Base-by-base conservation (phyloP, 2,329 filamentous ascomycete species). In the Aspergillus piperis region DNA sequence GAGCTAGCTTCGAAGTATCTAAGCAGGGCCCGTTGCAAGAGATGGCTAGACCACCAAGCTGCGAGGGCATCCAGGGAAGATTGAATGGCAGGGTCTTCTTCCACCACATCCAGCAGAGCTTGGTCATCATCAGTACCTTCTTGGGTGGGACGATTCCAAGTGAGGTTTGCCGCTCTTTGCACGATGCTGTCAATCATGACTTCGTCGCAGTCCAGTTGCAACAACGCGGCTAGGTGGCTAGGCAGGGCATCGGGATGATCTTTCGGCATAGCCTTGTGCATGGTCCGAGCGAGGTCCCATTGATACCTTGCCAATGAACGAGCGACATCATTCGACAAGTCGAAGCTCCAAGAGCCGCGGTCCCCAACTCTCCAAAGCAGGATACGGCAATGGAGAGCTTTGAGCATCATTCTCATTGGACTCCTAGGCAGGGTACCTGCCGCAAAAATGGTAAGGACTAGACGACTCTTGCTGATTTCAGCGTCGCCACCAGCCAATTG, bases 401-500 rank as follows among this genome's bases (percentile, higher is more conserved):
- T 96, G 59, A 96, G 84, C 91, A 97, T 96, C 57, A 96, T 83
- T 47, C 92, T 85, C 51, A 85, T 83, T 1, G 94, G 92, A 0
- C 91, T 95, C 61, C 91, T 87, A 10, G 93, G 92, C 1, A 97
- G 82, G 0, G 93, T 96, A 23, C 89, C 89, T 1, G 93, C 96
- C 8, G 93, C 92, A 70, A 97, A 88, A 25, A 97, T 83, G 0
- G 93, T 96, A 53, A 97, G 81, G 0, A 94, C 86, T 32, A 97
- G 82, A 53, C 94, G 88, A 74, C 91, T 92, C 75, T 90, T 92
- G 81, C 90, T 96, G 67, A 97, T 90, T 73, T 96, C 91, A 8
- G 89, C 85, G 75, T 97, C 94, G 13, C 94, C 93, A 44, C 94
- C 94, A 8, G 91, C 91, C 19, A 98, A 83, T 74, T 97, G 94